Conservation (phyloP, 2,329 filamentous ascomycete genomes). For the Fusarium redolens region DNA sequence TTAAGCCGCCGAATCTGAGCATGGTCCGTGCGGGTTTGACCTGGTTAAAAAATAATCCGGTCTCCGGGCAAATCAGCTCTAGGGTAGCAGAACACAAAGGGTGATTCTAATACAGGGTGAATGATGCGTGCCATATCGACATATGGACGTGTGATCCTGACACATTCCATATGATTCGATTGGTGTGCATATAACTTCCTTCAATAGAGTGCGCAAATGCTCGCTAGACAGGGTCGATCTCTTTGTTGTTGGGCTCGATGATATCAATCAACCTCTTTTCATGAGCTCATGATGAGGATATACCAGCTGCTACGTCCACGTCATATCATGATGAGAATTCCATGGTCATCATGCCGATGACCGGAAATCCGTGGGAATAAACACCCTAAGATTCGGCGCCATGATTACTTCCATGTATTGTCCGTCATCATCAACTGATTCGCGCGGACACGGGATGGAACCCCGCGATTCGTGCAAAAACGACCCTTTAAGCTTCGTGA, state of each 20-base stretch:
- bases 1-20: slow-evolving; percentile 39
- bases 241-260: background rate
- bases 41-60: slow-evolving; percentile 16
- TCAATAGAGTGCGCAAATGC: background rate
- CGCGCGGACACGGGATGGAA: background rate
- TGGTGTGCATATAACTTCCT: background rate
- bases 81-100: slow-evolving; percentile 11
- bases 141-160: background rate
- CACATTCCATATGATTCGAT: background rate
- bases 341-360: background rate
- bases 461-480: slow-evolving; percentile 39
- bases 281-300: background rate
- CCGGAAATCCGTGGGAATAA: background rate
- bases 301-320: too few relatives aligned
- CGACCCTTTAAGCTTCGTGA: slow-evolving; percentile 13
- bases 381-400: background rate
- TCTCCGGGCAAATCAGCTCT: background rate
- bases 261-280: background rate
- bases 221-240: background rate
- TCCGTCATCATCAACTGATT: background rate
- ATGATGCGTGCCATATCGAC: background rate
- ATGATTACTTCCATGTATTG: background rate
- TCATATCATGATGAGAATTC: background rate
- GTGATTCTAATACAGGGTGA: background rate
- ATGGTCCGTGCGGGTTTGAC: slow-evolving; percentile 14